These are phyloP conservation scores for Lasiodiplodia gonubiensis DNA, from an alignment of 2,329 filamentous ascomycete genomes.

Conservation along the genomic window DNA sequence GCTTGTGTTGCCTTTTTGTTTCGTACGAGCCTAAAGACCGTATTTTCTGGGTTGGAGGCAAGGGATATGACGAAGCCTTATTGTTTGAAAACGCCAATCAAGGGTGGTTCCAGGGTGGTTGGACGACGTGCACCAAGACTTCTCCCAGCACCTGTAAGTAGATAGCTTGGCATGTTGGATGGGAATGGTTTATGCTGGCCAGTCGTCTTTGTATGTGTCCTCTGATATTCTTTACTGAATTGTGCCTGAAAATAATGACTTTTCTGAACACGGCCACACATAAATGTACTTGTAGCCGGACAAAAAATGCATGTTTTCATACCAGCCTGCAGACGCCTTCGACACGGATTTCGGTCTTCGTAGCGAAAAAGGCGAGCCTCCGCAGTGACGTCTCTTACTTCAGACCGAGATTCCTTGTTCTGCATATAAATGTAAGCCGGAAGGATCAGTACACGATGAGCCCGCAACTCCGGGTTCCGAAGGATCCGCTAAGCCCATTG, in stretches of 20 bases:
- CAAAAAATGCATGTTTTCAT: not conserved
- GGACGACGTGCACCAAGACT: constrained; percentile 46
- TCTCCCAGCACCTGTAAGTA: constrained; percentile 39
- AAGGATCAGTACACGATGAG: not conserved
- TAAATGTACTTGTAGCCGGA: not conserved
- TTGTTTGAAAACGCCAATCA: not conserved
- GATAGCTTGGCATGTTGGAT: constrained; percentile 36
- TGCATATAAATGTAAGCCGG: not conserved
- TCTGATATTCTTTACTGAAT: not conserved
- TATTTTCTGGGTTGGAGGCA: constrained; percentile 39
- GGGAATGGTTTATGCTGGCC: not conserved
- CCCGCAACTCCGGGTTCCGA: not conserved
- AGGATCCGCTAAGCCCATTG: not conserved
- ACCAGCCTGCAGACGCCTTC: no score
- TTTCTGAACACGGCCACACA: not conserved
- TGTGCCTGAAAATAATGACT: not conserved
- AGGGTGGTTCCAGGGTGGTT: not conserved
- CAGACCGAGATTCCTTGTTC: not conserved
- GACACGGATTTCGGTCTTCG: not conserved
- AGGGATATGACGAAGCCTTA: not conserved
- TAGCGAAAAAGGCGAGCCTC: not conserved
- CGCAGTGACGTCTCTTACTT: not conserved
- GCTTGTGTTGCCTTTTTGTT: constrained; percentile 53
- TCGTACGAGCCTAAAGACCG: constrained; percentile 37
- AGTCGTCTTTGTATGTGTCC: not conserved